Evolutionary conservation across 345 rosid species (phyloP), one percentile per base, ranked within the genome.

Genomic region (Eucalyptus victrix): DNA sequence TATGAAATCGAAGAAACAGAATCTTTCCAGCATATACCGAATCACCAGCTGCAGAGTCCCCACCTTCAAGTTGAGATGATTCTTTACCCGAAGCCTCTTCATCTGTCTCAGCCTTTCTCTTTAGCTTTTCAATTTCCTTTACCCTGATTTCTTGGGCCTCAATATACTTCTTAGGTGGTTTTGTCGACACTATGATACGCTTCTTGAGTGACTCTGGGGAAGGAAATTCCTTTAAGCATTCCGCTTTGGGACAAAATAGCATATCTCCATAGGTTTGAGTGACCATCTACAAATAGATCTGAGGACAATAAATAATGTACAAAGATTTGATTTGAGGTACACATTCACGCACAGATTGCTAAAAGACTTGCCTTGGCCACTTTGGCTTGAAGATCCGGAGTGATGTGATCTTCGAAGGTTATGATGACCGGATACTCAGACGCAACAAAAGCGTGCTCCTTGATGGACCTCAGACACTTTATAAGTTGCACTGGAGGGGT

Each of bases 371-470:
- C 99, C 95, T 94, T 90, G 45, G 99, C 99, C 86, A 96, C 98
- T 97, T 96, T 95, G 85, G 99, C 96, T 90, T 96, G 99, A 86
- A 97, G 98, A 87, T 95, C 92, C 16, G 96, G 94, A 56, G 98
- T 95, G 86, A 97, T 97, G 90, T 97, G 99, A 92, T 97, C 99
- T 94, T 97, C 99, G 80, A 97, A 94, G 90, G 99, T 97, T 87
- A 97, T 96, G 88, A 97, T 96, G 88, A 97, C 96, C 1, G 99
- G 98, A 91, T 94, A 97, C 4, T 97, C 98, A 47, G 98, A 97
- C 47, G 93, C 95, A 87, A 83, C 87, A 85, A 97, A 97, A 6
- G 99, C 99, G 89, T 97, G 53, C 32, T 93, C 94, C 93, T 90
- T 94, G 83, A 97, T 97, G 86, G 98, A 95, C 90, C 56, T 93